Conservation (phyloP, 805 yeast genomes). For the Saccharomycopsis sp. region DNA sequence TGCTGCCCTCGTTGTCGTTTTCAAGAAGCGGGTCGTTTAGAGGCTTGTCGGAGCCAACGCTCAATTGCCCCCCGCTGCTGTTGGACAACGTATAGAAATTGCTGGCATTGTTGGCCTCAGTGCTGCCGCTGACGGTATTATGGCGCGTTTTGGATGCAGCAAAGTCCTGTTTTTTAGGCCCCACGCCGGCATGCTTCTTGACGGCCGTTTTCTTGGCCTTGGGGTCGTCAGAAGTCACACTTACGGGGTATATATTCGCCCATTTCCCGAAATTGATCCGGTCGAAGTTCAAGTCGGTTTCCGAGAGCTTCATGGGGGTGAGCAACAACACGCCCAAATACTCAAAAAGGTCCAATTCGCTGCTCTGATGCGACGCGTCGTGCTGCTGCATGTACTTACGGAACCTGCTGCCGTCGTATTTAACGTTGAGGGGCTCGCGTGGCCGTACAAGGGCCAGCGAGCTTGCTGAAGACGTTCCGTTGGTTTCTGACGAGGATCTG, state of each 20-base stretch:
- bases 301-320: constrained; percentile 64
- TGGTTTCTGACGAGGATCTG: background rate
- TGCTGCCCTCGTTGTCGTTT: background rate
- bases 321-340: constrained; percentile 48
- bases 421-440: background rate
- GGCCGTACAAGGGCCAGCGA: background rate
- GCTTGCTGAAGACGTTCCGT: constrained; percentile 16
- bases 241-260: constrained; percentile 82
- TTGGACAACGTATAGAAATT: background rate
- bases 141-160: background rate
- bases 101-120: background rate
- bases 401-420: background rate
- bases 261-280: constrained; percentile 73
- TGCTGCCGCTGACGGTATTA: background rate
- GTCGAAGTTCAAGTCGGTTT: constrained; percentile 35
- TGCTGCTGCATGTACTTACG: background rate
- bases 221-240: background rate
- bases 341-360: background rate
- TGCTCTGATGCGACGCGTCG: background rate
- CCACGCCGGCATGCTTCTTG: too few species aligned
- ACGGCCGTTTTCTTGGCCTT: background rate
- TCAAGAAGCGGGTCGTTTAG: background rate
- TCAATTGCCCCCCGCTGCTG: background rate
- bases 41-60: background rate
- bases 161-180: background rate